phyloP scores from a whole-genome alignment of 2,329 filamentous ascomycete species.

The Emergomyces orientalis region DNA sequence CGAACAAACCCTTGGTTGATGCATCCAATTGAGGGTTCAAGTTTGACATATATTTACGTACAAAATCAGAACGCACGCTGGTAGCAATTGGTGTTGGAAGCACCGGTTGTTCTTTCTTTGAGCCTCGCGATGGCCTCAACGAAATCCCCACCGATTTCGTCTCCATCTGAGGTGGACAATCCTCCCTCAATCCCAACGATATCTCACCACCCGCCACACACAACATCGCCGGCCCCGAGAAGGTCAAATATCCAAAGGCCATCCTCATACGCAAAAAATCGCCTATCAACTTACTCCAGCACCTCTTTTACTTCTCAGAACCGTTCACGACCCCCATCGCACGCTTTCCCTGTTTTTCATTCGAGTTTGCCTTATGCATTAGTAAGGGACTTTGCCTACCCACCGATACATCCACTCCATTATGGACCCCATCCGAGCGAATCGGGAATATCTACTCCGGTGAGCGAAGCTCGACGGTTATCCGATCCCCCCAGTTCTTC shows the following conservation, averaged over 20 bases:
- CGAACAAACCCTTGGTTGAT: neutral
- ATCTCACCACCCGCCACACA: constrained; percentile 37
- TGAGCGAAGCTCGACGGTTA: constrained; percentile 68
- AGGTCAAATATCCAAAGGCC: constrained; percentile 56
- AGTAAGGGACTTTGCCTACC: constrained; percentile 94
- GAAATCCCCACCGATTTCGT: constrained; percentile 30
- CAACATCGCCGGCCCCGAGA: constrained; percentile 44
- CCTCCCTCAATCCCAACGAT: constrained; percentile 23
- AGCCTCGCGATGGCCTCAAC: constrained; percentile 23
- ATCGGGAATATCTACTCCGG: constrained; percentile 75
- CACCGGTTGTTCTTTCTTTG: neutral
- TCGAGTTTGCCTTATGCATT: constrained; percentile 80
- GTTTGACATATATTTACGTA: neutral
- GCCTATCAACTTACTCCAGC: constrained; percentile 74
- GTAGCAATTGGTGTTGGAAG: neutral
- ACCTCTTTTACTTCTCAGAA: constrained; percentile 48
- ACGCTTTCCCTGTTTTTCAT: constrained; percentile 71
- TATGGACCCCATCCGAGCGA: constrained; percentile 81
- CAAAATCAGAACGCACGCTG: neutral
- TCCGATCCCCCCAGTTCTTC: constrained; percentile 66
- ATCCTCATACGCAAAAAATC: constrained; percentile 70
- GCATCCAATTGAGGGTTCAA: neutral
- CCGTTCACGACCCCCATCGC: constrained; percentile 70
- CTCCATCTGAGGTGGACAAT: constrained; percentile 22
- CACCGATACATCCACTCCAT: constrained; percentile 71